phyloP scores from a whole-genome alignment of 2,329 filamentous ascomycete genomes.

The Talaromyces pinophilus region DNA sequence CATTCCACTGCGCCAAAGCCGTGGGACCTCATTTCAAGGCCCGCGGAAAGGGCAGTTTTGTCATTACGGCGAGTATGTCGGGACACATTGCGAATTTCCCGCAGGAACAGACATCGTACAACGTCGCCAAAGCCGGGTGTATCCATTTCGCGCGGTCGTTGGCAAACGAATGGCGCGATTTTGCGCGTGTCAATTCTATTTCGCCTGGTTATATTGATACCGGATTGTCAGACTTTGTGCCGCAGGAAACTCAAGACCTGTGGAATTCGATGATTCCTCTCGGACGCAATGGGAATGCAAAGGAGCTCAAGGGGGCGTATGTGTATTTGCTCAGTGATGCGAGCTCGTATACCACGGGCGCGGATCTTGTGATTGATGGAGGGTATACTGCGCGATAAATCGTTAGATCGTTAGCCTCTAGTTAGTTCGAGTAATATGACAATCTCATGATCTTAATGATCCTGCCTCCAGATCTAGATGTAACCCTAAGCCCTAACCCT shows the following conservation, averaged over 20 bases:
- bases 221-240: conserved; percentile 65
- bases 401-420: background rate
- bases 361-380: conserved; percentile 52
- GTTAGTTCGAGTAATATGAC: background rate
- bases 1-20: conserved; percentile 82
- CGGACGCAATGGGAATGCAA: conserved; percentile 63
- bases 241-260: conserved; percentile 57
- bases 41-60: conserved; percentile 63
- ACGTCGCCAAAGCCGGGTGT: conserved; percentile 66
- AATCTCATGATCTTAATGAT: background rate
- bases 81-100: conserved; percentile 59
- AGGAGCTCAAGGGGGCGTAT: conserved; percentile 64
- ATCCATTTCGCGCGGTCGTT: conserved; percentile 65
- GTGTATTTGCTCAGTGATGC: conserved; percentile 53
- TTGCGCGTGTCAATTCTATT: conserved; percentile 68
- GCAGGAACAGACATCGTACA: conserved; percentile 67
- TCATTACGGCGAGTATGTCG: conserved; percentile 67
- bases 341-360: conserved; percentile 53
- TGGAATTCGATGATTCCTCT: conserved; percentile 63
- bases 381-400: conserved; percentile 50
- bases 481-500: background rate
- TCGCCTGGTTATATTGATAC: conserved; percentile 70
- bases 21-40: conserved; percentile 77
- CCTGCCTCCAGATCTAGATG: background rate
- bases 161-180: conserved; percentile 70